Evolutionary conservation across 306 rosid genomes (phyloP).

Genomic region (Amphicarpaea edgeworthii): DNA sequence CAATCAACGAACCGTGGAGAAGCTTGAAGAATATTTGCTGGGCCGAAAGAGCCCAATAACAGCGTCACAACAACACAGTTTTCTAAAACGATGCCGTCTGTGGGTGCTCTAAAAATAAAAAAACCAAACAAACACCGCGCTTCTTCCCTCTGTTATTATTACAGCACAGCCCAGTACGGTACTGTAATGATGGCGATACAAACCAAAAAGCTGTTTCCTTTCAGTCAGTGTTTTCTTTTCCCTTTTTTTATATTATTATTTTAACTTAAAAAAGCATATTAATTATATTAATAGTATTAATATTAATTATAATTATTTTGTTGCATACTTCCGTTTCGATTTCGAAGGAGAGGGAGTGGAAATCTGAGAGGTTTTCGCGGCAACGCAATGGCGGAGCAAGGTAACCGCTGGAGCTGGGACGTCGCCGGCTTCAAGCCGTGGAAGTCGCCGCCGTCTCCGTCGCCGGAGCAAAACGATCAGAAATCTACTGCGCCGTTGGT

Average conservation of each 20-base stretch:
- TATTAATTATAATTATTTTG: background rate
- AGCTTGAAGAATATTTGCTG: background rate
- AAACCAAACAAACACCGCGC: conserved; percentile 14
- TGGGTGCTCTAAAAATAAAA: background rate
- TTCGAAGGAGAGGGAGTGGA: conserved; percentile 2
- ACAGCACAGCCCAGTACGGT: conserved; percentile 17
- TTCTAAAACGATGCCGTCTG: background rate
- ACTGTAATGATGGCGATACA: conserved; percentile 4
- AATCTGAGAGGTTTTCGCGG: conserved; percentile 47
- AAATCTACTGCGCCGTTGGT: conserved; percentile 55
- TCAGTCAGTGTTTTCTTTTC: background rate
- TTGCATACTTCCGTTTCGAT: conserved; percentile 4
- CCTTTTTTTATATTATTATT: background rate
- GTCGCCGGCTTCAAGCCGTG: conserved; percentile 79
- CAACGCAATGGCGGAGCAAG: conserved; percentile 74
- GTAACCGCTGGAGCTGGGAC: conserved; percentile 87
- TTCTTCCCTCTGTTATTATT: conserved; percentile 11
- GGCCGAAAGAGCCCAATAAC: background rate
- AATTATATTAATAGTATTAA: background rate
- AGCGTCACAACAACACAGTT: background rate
- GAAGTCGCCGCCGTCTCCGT: conserved; percentile 49
- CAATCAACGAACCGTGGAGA: background rate
- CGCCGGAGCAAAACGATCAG: conserved; percentile 59
- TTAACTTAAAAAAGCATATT: background rate
- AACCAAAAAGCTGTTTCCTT: conserved; percentile 24